A percentile compares a stretch with the other conserved stretches of the same genome.
Conservation (phyloP, 169 alveolate genomes). For the Plasmodium ovale region DNA sequence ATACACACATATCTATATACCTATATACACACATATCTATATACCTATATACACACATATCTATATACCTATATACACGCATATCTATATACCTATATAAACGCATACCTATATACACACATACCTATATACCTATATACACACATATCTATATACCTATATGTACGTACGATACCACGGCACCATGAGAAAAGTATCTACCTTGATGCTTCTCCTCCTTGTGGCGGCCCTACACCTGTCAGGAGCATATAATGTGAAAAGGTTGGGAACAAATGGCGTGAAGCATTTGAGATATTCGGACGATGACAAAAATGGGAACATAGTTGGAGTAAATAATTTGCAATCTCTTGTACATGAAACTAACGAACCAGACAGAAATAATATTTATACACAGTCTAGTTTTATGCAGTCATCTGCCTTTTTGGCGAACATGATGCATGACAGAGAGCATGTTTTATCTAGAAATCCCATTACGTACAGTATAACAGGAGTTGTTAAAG, state of each 20-base stretch:
- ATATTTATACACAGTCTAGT: constrained; percentile 1
- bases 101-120: too few species aligned
- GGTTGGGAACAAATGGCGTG: neutral
- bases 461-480: neutral
- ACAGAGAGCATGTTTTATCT: constrained; percentile 3
- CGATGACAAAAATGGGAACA: too few species aligned
- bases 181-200: neutral
- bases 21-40: too few species aligned
- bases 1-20: too few species aligned
- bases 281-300: neutral
- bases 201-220: neutral
- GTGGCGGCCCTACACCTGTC: neutral
- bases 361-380: neutral
- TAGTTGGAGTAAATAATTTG: neutral
- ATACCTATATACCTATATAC: too few species aligned
- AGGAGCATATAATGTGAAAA: neutral
- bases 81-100: too few species aligned
- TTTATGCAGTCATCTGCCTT: constrained; percentile 56
- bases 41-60: too few species aligned
- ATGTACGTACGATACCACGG: too few species aligned
- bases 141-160: neutral
- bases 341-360: too few species aligned
- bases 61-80: too few species aligned
- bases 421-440: constrained; percentile 48
- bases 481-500: constrained; percentile 80